Evolutionary conservation across 306 rosid species (phyloP).

Genomic region (Quillaja saponaria): DNA sequence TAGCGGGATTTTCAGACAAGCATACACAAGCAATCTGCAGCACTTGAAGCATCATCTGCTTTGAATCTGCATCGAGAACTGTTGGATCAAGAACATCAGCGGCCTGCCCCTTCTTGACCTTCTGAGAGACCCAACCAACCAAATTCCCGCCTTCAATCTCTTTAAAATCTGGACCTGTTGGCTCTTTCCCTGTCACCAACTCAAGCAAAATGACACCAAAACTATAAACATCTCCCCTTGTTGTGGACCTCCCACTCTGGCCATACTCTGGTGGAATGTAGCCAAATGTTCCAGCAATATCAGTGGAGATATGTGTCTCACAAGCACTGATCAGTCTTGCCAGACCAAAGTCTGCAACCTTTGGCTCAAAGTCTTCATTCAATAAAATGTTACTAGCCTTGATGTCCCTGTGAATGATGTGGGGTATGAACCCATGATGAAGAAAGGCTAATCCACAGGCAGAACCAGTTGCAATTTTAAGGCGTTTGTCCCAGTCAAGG

Average conservation of each 20-base stretch:
- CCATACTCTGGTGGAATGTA: conserved; percentile 99
- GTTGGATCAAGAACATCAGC: conserved; percentile 81
- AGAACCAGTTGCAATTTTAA: conserved; percentile 70
- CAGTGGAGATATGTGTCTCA: conserved; percentile 87
- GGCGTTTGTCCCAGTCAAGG: conserved; percentile 82
- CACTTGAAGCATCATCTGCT: conserved; percentile 79
- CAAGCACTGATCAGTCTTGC: conserved; percentile 96
- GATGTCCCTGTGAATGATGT: conserved; percentile 91
- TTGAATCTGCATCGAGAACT: conserved; percentile 66
- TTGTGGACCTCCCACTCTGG: conserved; percentile 89
- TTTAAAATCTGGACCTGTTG: conserved; percentile 88
- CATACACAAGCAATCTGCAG: conserved; percentile 82
- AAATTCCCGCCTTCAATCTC: conserved; percentile 96
- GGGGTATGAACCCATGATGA: conserved; percentile 90
- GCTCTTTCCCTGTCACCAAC: conserved; percentile 90
- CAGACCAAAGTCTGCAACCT: conserved; percentile 90
- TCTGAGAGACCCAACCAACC: conserved; percentile 92
- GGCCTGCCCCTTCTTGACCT: conserved; percentile 68
- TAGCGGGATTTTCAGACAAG: conserved; percentile 82
- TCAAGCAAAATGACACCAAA: conserved; percentile 93
- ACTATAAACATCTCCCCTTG: conserved; percentile 91
- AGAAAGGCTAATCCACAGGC: conserved; percentile 89
- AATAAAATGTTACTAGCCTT: conserved; percentile 94
- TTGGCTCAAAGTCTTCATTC: conserved; percentile 82
- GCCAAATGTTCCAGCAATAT: conserved; percentile 95